phyloP scores from a whole-genome alignment of 2,329 filamentous ascomycete genomes.

The Ophiostoma himal-ulmi region DNA sequence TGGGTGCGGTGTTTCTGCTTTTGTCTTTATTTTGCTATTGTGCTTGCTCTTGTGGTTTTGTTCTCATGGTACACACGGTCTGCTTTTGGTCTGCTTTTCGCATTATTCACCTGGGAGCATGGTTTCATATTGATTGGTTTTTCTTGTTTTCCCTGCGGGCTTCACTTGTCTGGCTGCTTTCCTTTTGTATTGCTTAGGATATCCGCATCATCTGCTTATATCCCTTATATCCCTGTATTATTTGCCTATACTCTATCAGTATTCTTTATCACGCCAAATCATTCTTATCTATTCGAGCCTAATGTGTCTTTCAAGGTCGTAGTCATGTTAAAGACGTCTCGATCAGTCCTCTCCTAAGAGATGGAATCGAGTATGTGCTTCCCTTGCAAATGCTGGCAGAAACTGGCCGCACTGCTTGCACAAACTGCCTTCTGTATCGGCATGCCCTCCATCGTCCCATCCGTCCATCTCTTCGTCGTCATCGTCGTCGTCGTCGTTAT shows the following conservation, averaged over 20 bases:
- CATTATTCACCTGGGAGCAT: slow-evolving; percentile 4
- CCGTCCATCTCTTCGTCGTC: slow-evolving; percentile 15
- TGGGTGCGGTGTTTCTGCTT: neutral
- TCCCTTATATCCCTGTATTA: neutral
- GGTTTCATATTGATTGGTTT: neutral
- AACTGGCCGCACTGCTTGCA: slow-evolving; percentile 30
- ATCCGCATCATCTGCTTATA: neutral
- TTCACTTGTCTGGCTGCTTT: neutral
- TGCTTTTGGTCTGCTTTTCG: neutral
- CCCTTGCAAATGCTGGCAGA: slow-evolving; percentile 30
- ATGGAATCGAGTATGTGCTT: slow-evolving; percentile 32
- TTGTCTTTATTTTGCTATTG: neutral
- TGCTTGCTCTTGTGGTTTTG: neutral
- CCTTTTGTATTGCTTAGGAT: neutral
- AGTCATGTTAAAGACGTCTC: too few species aligned
- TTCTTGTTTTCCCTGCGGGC: neutral
- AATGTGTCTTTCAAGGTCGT: neutral
- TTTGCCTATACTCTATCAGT: neutral
- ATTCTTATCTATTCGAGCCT: neutral
- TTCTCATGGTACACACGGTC: neutral
- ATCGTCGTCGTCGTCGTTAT: slow-evolving; percentile 12
- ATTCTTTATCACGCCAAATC: neutral
- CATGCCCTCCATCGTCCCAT: slow-evolving; percentile 5
- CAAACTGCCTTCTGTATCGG: slow-evolving; percentile 12
- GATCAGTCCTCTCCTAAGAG: slow-evolving; percentile 23